Base-by-base conservation (phyloP, 805 yeast species). In the Sugiyamaella americana region DNA sequence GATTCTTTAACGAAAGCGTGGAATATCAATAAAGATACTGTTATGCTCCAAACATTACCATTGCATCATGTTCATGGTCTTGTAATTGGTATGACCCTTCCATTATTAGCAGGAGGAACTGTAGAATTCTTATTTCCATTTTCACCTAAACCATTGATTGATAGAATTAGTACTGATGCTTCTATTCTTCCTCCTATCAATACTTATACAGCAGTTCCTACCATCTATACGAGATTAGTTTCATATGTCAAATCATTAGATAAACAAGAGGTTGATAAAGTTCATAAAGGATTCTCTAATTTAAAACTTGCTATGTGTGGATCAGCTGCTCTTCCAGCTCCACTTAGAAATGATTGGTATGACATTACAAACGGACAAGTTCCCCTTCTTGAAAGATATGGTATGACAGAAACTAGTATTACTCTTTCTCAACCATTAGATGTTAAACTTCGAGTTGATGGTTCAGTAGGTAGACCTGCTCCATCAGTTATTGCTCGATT, bases 371-470 rank as follows among this genome's bases (percentile, higher is more conserved):
- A 57, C 11, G 61, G 62, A 13, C 44, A 54, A 20, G 61, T 60
- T 6, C 62, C 63, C 13, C 51, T 62, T 22, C 57, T 62, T 6
- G 66, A 62, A 48, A 46, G 66, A 19, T 62, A 62, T 40, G 66
- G 66, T 18, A 62, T 62, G 66, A 63, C 66, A n/a, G 66, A 62
- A 44, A 64, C 65, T 20, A 66, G 66, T 11, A 62, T 62, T 51
- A 63, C 66, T 10, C 49, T 62, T 11, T 55, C 62, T 3, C 66
- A 62, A 49, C 60, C 64, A 1, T 37, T 58, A n/a, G 57, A 58
- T 13, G 52, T 55, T 10, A 26, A 38, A 1, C 40, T 50, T 36
- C 55, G 66, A 5, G 38, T 40, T 16, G 48, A 53, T 8, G 66
- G 66, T 3, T 52, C 62, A 5, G 63, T 62, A 6, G 66, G 66